Evolutionary conservation across 164 flowering plant species (phyloP).

Genomic region (Umbilicus rupestris): DNA sequence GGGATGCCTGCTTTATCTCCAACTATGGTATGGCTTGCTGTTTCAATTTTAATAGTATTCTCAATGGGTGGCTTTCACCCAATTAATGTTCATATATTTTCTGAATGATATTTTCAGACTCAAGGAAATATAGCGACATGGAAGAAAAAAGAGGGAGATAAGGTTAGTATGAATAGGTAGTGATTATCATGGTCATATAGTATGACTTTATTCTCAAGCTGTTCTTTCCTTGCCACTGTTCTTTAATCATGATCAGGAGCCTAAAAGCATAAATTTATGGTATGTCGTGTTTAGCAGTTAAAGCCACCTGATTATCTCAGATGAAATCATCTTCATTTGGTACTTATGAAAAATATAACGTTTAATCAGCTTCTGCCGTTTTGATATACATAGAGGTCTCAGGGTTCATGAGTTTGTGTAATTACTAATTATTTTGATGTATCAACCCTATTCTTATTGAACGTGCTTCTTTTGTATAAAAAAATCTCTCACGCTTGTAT

Average conservation of each 20-base stretch:
- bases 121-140: slow-evolving; percentile 62
- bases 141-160: slow-evolving; percentile 64
- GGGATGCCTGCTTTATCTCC: slow-evolving; percentile 67
- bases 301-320: background rate
- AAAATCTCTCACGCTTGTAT: too few relatives aligned
- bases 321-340: background rate
- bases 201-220: background rate
- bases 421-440: too few relatives aligned
- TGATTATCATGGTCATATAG: background rate
- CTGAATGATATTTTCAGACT: slow-evolving; percentile 24
- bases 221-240: too few relatives aligned
- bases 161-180: slow-evolving; percentile 21
- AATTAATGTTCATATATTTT: background rate
- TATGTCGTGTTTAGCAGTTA: background rate
- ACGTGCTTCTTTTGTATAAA: too few relatives aligned
- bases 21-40: slow-evolving; percentile 42
- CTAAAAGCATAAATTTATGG: too few relatives aligned
- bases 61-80: background rate
- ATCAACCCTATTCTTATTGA: too few relatives aligned
- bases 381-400: background rate
- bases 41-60: background rate
- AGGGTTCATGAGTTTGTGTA: too few relatives aligned
- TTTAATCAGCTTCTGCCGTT: background rate
- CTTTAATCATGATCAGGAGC: too few relatives aligned
- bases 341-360: background rate